These are phyloP conservation scores for Flaveria floridana DNA, from an alignment of 140 eudicot genomes.

Conservation along the genomic window DNA sequence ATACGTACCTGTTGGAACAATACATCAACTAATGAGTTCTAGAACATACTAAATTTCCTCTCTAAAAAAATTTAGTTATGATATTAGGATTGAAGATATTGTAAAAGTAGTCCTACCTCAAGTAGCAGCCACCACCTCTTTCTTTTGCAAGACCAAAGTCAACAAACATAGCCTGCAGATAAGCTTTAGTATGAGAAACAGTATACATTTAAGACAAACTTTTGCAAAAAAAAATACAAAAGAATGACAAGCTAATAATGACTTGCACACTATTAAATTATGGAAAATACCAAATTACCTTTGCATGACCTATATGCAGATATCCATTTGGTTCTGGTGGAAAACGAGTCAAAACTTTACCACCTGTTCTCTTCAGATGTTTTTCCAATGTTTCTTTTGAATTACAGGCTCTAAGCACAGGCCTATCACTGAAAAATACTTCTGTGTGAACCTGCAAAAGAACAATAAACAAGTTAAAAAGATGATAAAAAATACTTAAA, in stretches of 20 bases:
- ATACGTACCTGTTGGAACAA: not conserved
- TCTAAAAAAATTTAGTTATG: not conserved
- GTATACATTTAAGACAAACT: not conserved
- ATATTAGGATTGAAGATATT: not conserved
- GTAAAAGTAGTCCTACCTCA: slow-evolving; percentile 51
- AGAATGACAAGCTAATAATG: slow-evolving; percentile 19
- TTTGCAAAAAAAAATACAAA: not conserved
- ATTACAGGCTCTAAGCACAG: slow-evolving; percentile 80
- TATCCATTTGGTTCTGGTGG: slow-evolving; percentile 99
- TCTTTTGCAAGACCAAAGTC: slow-evolving; percentile 99
- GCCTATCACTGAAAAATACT: slow-evolving; percentile 72
- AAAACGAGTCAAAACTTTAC: slow-evolving; percentile 88
- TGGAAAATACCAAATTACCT: slow-evolving; percentile 43
- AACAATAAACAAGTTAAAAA: slow-evolving; percentile 15
- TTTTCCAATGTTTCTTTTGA: slow-evolving; percentile 66
- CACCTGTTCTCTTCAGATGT: slow-evolving; percentile 70
- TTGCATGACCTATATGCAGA: slow-evolving; percentile 96
- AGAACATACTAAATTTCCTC: not conserved
- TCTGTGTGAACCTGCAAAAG: slow-evolving; percentile 89
- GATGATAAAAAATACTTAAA: not conserved
- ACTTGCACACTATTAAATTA: not conserved
- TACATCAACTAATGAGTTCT: not conserved
- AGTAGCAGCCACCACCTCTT: slow-evolving; percentile 81
- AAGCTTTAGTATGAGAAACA: slow-evolving; percentile 3
- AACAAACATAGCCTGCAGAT: slow-evolving; percentile 90